Conservation (phyloP, 2,329 filamentous ascomycete genomes). For the Aspergillus flavus region DNA sequence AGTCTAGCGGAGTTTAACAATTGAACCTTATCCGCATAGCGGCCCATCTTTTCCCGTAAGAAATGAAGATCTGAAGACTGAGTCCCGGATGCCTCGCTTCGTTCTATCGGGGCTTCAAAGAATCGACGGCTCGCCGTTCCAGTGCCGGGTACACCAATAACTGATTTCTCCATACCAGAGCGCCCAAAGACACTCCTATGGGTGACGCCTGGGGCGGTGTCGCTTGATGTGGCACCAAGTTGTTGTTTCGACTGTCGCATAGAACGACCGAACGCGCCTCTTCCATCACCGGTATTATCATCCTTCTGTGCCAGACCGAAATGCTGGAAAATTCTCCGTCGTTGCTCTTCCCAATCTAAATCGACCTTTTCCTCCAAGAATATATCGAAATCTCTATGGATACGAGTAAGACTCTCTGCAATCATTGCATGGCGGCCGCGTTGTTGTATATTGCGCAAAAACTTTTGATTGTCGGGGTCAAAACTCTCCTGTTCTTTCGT, state of each 20-base stretch:
- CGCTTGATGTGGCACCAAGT: constrained; percentile 47
- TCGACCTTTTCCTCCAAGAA: constrained; percentile 94
- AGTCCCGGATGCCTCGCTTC: constrained; percentile 53
- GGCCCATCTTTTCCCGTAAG: constrained; percentile 79
- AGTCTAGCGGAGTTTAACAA: constrained; percentile 74
- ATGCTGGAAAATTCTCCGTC: constrained; percentile 91
- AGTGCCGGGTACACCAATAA: constrained; percentile 78
- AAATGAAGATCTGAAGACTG: constrained; percentile 72
- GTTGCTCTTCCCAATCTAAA: constrained; percentile 93
- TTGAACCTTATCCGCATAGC: constrained; percentile 77
- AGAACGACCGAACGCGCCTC: constrained; percentile 55
- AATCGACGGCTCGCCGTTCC: constrained; percentile 62
- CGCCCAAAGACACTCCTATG: constrained; percentile 65
- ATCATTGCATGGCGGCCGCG: constrained; percentile 92
- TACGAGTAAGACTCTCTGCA: constrained; percentile 84
- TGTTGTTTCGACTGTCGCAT: constrained; percentile 40
- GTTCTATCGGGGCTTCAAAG: constrained; percentile 68
- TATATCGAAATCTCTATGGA: constrained; percentile 85
- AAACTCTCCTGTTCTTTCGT: constrained; percentile 44
- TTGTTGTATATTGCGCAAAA: constrained; percentile 81
- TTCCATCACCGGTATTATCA: constrained; percentile 41
- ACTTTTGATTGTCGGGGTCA: constrained; percentile 65
- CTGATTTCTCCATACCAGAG: constrained; percentile 76
- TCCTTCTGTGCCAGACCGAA: constrained; percentile 75
- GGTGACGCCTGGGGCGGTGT: constrained; percentile 40